These are phyloP conservation scores for Agaricus subrufescens DNA, from an alignment of 768 basidiomycete genomes.

Conservation along the genomic window DNA sequence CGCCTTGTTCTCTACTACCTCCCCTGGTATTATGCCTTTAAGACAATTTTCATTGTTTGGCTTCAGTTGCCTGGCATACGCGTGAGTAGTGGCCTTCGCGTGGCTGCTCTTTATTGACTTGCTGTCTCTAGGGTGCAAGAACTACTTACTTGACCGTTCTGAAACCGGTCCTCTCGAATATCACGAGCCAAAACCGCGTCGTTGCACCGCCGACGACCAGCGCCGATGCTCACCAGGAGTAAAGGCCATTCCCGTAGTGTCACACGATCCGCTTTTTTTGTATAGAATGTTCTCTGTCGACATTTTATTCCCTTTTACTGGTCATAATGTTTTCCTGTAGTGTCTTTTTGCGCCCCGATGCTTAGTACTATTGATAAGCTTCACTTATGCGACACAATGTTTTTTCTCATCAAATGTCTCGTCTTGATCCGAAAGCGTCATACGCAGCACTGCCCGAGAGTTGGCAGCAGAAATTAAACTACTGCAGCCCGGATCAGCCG, in stretches of 20 bases:
- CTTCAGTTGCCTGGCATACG: conserved; percentile 83
- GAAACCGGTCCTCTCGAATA: conserved; percentile 74
- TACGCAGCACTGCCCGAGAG: too few relatives aligned
- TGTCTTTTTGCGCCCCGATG: neutral
- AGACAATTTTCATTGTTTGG: conserved; percentile 89
- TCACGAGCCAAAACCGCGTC: conserved; percentile 40
- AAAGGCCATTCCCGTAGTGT: conserved; percentile 9
- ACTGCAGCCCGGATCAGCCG: too few relatives aligned
- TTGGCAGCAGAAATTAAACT: too few relatives aligned
- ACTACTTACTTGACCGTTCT: conserved; percentile 69
- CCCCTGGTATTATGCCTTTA: conserved; percentile 93
- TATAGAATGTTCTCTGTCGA: neutral
- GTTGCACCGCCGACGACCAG: conserved; percentile 49
- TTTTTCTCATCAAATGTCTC: neutral
- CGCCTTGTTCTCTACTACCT: conserved; percentile 85
- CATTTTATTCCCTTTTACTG: neutral
- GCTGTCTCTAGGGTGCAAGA: conserved; percentile 71
- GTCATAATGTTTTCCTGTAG: neutral
- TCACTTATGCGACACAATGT: neutral
- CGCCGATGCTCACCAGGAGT: conserved; percentile 33
- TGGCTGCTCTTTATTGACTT: conserved; percentile 15
- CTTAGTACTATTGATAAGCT: neutral
- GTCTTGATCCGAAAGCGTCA: too few relatives aligned
- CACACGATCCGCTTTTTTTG: neutral
- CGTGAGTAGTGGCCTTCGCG: conserved; percentile 42